Evolutionary conservation across 768 basidiomycete species (phyloP).

Genomic region (Leccinellum rugosiceps): DNA sequence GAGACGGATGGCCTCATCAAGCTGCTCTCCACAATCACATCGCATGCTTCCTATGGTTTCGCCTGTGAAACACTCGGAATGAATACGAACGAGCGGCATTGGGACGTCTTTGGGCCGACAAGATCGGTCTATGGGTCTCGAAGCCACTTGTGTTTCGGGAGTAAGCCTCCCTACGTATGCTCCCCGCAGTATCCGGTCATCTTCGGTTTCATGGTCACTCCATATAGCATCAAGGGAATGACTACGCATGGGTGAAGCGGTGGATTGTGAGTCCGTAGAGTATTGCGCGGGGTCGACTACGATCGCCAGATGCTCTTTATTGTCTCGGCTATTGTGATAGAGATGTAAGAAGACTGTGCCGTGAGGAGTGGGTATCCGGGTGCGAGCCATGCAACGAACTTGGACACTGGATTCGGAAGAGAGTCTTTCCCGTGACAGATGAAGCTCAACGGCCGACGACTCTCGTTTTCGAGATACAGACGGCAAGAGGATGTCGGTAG

Average conservation of each 20-base stretch:
- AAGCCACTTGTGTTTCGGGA: conserved; percentile 47
- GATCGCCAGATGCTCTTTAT: conserved; percentile 94
- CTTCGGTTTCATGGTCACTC: conserved; percentile 82
- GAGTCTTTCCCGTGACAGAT: neutral
- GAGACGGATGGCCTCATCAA: no score
- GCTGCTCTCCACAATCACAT: conserved; percentile 97
- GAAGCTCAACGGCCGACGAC: conserved; percentile 18
- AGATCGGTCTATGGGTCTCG: conserved; percentile 30
- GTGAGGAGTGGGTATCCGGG: conserved; percentile 94
- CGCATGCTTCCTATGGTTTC: conserved; percentile 98
- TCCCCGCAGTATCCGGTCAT: conserved; percentile 90
- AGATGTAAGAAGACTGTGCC: conserved; percentile 91
- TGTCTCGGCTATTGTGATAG: conserved; percentile 90
- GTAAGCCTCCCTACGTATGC: conserved; percentile 87
- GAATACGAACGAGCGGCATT: conserved; percentile 86
- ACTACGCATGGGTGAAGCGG: conserved; percentile 70
- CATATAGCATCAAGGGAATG: conserved; percentile 78
- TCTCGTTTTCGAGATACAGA: conserved; percentile 40
- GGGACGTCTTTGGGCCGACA: conserved; percentile 39
- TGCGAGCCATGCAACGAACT: conserved; percentile 94
- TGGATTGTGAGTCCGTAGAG: conserved; percentile 36
- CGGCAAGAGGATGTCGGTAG: conserved; percentile 35
- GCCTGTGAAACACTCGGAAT: conserved; percentile 98
- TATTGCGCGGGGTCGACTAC: conserved; percentile 92
- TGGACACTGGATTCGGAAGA: conserved; percentile 34